phyloP scores from a whole-genome alignment of 2,329 filamentous ascomycete genomes.

The Emmonsiellopsis sp. region DNA sequence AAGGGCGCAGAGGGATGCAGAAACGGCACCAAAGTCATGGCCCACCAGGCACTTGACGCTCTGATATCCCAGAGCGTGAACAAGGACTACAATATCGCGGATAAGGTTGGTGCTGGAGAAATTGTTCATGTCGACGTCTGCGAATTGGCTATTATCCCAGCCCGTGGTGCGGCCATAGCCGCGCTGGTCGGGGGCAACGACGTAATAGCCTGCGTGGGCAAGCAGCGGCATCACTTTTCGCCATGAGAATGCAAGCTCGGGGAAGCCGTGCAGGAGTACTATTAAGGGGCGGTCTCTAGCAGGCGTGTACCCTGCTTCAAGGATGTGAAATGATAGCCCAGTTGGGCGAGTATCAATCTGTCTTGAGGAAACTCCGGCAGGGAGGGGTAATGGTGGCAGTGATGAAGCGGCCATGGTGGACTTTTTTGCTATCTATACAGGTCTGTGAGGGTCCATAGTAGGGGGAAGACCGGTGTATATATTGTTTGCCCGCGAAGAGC shows the following conservation, averaged over 20 bases:
- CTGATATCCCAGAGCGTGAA: conserved; percentile 52
- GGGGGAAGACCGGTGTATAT: neutral
- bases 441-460: no score
- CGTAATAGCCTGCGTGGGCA: conserved; percentile 53
- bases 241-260: conserved; percentile 63
- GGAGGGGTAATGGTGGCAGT: conserved; percentile 45
- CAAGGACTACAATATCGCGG: conserved; percentile 53
- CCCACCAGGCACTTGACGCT: conserved; percentile 53
- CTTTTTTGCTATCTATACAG: neutral
- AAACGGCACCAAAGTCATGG: conserved; percentile 59
- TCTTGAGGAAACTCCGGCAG: conserved; percentile 45
- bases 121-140: conserved; percentile 46
- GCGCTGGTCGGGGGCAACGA: conserved; percentile 59
- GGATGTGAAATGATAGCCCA: conserved; percentile 53
- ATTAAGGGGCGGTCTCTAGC: conserved; percentile 43
- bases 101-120: conserved; percentile 53
- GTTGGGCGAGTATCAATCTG: conserved; percentile 47
- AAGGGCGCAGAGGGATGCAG: conserved; percentile 50
- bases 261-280: conserved; percentile 57
- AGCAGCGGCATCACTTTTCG: conserved; percentile 52
- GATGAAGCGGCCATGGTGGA: conserved; percentile 10
- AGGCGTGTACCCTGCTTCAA: conserved; percentile 44
- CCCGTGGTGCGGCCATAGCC: conserved; percentile 59
- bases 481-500: neutral
- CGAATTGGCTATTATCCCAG: conserved; percentile 45